Base-by-base conservation (phyloP, 1,139 yeast genomes). In the Saccharomycopsis hybrid region DNA sequence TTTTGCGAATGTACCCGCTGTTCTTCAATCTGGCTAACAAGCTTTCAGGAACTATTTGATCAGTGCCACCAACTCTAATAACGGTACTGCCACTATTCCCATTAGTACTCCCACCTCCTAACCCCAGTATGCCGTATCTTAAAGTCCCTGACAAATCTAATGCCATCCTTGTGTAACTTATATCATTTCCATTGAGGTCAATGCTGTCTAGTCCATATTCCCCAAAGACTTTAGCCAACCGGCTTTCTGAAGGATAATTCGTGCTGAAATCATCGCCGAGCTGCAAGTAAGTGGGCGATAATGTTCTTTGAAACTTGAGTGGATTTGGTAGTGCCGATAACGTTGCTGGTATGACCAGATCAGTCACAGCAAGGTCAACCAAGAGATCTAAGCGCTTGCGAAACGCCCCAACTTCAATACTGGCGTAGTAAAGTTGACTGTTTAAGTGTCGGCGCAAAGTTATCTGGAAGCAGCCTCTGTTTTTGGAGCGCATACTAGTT, bases 1-100 rank as follows among this genome's bases (percentile, higher is more conserved):
- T n/a, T 13, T 44, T 44, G n/a, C 47, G n/a, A 13, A 44, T 35
- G 46, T 24, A 44, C 25, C 47, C 47, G 8, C 27, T 11, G 11
- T 13, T 33, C 18, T 44, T 13, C 27, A 44, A n/a, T 8, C 31
- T 33, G 9, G 11, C 13, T 8, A 44, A n/a, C 28, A 44, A 35
- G 13, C 39, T 36, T 11, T 36, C 24, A 24, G 9, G 13, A 36
- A 31, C 35, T 18, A 18, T 18, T 18, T 18, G 18, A 18, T 18
- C 18, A 18, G 18, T 18, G 18, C 18, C 18, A 18, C 18, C 18
- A 18, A 18, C 18, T 18, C 18, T 18, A 18, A 18, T 18, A 18
- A 18, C 18, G 18, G 18, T 18, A 31, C 11, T 11, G 11, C 39
- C 24, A 9, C 24, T 7, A 13, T 9, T 11, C 24, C 24, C 24